Evolutionary conservation across 768 basidiomycete species (phyloP).

Genomic region (Tulasnella sp.): DNA sequence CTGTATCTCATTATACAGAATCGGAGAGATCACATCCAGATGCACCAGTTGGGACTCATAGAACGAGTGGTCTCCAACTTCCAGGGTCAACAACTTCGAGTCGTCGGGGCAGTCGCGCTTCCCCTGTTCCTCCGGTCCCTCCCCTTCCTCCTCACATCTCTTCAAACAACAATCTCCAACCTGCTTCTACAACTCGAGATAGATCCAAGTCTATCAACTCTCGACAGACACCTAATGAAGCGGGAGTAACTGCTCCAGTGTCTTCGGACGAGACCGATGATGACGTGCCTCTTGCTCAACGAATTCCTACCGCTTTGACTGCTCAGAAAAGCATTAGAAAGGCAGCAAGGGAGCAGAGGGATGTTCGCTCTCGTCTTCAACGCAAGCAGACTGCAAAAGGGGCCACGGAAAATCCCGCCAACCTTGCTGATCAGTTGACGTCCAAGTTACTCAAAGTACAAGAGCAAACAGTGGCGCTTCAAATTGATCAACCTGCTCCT

Average conservation of each 20-base stretch:
- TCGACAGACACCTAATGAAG: background rate
- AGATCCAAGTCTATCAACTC: background rate
- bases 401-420: slow-evolving; percentile 17
- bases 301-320: slow-evolving; percentile 67
- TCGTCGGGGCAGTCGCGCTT: too few relatives aligned
- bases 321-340: slow-evolving; percentile 71
- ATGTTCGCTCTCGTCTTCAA: slow-evolving; percentile 15
- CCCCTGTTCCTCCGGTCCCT: too few relatives aligned
- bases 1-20: too few relatives aligned
- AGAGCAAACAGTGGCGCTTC: background rate
- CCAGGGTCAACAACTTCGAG: too few relatives aligned
- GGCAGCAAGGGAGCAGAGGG: slow-evolving; percentile 54
- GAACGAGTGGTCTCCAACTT: too few relatives aligned
- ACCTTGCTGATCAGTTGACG: slow-evolving; percentile 20
- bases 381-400: slow-evolving; percentile 3
- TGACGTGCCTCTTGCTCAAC: slow-evolving; percentile 69
- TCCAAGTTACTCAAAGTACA: slow-evolving; percentile 17
- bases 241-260: background rate
- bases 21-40: too few relatives aligned
- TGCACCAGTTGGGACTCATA: too few relatives aligned
- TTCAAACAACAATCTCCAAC: background rate
- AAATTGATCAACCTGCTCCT: background rate
- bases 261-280: background rate
- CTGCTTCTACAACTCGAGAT: background rate
- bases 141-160: too few relatives aligned